A percentile compares a stretch with the other conserved stretches of the same genome.
phyloP scores from a whole-genome alignment of 495 filamentous ascomycete genomes.

The Neurospora sp. region DNA sequence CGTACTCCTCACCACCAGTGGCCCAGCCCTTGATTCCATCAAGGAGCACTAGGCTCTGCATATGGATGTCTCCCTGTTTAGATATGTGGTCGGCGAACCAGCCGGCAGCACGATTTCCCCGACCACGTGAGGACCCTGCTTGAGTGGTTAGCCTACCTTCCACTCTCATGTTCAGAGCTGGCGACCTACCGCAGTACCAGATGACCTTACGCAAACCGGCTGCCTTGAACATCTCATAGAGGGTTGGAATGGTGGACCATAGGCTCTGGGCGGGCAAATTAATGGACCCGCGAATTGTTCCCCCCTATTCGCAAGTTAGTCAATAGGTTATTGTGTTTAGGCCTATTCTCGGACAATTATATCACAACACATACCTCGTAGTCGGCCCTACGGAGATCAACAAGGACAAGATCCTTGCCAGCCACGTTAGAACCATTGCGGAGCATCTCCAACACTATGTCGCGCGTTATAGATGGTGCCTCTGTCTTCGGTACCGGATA shows the following conservation, averaged over 20 bases:
- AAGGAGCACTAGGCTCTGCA: conserved; percentile 48
- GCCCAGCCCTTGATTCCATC: conserved; percentile 61
- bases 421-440: conserved; percentile 6
- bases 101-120: conserved; percentile 49
- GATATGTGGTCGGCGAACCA: conserved; percentile 59
- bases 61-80: conserved; percentile 28
- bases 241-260: conserved; percentile 43
- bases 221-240: conserved; percentile 47
- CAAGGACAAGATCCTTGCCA: conserved; percentile 46
- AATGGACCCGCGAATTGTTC: conserved; percentile 57
- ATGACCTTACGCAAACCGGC: conserved; percentile 44
- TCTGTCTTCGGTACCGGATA: conserved; percentile 16
- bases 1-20: conserved; percentile 43
- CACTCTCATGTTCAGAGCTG: conserved; percentile 5
- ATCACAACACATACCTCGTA: conserved; percentile 38
- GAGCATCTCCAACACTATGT: conserved; percentile 18
- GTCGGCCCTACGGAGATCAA: conserved; percentile 54
- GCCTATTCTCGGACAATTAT: not conserved
- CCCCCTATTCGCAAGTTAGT: conserved; percentile 37
- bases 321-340: not conserved
- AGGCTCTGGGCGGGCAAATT: conserved; percentile 65
- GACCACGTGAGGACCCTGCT: conserved; percentile 44
- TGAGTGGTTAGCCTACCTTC: not conserved
- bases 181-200: conserved; percentile 54
- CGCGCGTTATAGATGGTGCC: conserved; percentile 16